A percentile compares a stretch with the other conserved stretches of the same genome.
Evolutionary conservation across 371 early-diverging fungal genomes (phyloP).

Genomic region (Sporodiniella umbellata): DNA sequence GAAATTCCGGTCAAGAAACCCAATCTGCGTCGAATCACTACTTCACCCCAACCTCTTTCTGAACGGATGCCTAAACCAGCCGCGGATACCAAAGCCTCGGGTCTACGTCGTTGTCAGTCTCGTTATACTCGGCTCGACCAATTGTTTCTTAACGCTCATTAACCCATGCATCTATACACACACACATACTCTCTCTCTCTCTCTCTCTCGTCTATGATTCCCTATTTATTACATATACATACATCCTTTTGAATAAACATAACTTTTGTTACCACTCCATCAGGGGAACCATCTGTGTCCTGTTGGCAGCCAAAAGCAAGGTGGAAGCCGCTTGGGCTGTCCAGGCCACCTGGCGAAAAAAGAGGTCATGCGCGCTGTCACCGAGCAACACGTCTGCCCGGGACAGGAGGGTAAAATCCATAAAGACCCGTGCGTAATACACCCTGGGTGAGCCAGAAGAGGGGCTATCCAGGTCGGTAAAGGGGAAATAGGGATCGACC

Average conservation of each 20-base stretch:
- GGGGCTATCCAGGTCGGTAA: constrained; percentile 9
- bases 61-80: constrained; percentile 13
- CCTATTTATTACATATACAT: no score
- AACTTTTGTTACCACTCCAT: background rate
- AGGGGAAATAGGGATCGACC: constrained; percentile 22
- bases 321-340: constrained; percentile 49
- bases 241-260: no score
- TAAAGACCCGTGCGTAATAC: constrained; percentile 29
- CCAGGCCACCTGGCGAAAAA: no score
- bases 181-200: no score
- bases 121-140: constrained; percentile 23
- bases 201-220: no score
- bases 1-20: background rate
- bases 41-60: constrained; percentile 14
- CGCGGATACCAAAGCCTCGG: constrained; percentile 6
- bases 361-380: no score
- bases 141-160: constrained; percentile 15
- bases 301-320: constrained; percentile 1
- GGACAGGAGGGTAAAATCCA: constrained; percentile 46
- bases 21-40: background rate
- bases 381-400: constrained; percentile 47
- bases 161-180: no score
- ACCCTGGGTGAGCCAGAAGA: constrained; percentile 8
- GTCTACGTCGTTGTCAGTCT: constrained; percentile 25
- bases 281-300: background rate